Conservation (phyloP, 345 rosid genomes). For the Hibiscus tridactylites region DNA sequence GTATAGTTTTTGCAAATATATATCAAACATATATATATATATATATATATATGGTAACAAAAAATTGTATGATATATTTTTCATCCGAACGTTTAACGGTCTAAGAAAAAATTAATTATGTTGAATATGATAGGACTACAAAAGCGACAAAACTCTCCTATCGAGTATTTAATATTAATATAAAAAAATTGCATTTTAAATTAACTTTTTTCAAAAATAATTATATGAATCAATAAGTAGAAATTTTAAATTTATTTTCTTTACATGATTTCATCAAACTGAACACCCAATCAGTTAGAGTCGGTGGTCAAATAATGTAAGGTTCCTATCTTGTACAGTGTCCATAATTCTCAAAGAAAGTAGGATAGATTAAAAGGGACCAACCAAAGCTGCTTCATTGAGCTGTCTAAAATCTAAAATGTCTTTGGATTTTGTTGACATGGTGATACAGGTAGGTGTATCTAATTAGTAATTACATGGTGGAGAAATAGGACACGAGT, state of each 20-base stretch:
- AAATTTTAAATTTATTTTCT: not conserved
- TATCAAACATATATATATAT: too few species aligned
- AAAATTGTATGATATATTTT: too few species aligned
- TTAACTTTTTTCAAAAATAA: not conserved
- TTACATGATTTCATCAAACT: not conserved
- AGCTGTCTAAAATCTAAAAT: conserved; percentile 7
- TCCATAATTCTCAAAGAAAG: not conserved
- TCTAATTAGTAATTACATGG: conserved; percentile 3
- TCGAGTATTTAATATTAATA: too few species aligned
- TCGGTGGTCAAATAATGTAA: conserved; percentile 4
- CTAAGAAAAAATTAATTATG: too few species aligned
- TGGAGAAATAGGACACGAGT: conserved; percentile 6
- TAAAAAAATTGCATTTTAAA: too few species aligned
- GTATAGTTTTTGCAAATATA: too few species aligned
- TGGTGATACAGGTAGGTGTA: not conserved
- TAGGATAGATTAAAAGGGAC: not conserved
- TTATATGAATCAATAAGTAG: not conserved
- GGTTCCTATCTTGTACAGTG: not conserved
- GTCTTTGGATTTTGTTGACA: not conserved
- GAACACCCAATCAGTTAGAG: not conserved
- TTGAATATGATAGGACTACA: too few species aligned
- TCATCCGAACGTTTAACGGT: too few species aligned
- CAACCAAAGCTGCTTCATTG: conserved; percentile 7
- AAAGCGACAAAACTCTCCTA: too few species aligned
- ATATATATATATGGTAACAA: too few species aligned